phyloP scores from a whole-genome alignment of 2,329 filamentous ascomycete genomes.

The Colletotrichum sp. region DNA sequence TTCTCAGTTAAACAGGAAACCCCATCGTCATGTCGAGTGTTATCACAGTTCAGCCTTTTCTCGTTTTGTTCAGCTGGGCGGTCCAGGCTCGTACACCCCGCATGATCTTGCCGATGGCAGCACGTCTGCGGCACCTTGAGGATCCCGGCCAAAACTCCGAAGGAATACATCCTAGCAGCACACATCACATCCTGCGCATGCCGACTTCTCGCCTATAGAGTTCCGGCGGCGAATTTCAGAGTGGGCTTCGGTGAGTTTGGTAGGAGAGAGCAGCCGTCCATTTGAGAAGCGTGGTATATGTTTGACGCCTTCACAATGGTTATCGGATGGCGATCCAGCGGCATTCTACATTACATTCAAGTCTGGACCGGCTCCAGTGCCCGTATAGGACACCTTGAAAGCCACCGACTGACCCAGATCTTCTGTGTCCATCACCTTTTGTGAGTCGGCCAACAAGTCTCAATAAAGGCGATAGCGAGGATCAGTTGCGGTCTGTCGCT shows the following conservation, averaged over 20 bases:
- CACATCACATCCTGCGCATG: neutral
- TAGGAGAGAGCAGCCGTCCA: neutral
- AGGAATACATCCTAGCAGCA: neutral
- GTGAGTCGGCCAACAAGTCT: neutral
- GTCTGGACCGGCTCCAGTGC: neutral
- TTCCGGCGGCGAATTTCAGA: neutral
- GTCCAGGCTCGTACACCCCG: neutral
- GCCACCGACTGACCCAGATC: neutral
- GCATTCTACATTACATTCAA: neutral
- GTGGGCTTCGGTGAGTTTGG: neutral
- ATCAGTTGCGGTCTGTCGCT: neutral
- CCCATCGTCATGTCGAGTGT: neutral
- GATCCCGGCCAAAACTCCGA: neutral
- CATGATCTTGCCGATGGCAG: neutral
- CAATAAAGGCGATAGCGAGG: neutral
- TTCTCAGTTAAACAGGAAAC: neutral
- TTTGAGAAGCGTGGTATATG: neutral
- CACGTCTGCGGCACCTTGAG: neutral
- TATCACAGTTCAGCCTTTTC: neutral
- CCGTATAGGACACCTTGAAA: neutral
- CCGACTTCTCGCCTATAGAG: neutral
- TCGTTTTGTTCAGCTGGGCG: neutral
- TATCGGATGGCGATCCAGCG: neutral
- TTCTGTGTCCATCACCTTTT: neutral
- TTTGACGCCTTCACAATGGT: neutral